A percentile compares a stretch with the other conserved stretches of the same genome.
These are phyloP conservation scores for Basipetospora chlamydospora DNA, from an alignment of 2,329 filamentous ascomycete species.

Conservation along the genomic window DNA sequence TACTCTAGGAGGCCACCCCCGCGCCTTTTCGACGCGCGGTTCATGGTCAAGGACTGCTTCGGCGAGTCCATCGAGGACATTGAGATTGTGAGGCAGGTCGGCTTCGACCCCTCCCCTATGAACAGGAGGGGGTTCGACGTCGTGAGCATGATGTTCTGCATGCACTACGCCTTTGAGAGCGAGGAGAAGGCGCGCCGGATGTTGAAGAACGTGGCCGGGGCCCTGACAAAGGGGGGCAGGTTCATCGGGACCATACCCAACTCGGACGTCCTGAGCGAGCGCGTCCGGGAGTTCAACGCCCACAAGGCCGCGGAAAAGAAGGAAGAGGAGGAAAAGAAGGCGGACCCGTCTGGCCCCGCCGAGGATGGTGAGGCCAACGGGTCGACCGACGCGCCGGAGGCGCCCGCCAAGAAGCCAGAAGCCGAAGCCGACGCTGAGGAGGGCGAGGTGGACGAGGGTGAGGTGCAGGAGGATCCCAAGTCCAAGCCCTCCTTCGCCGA, in stretches of 20 bases:
- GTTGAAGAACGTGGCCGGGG: constrained; percentile 81
- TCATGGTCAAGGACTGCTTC: constrained; percentile 86
- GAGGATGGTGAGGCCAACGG: constrained; percentile 15
- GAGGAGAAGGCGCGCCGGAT: constrained; percentile 83
- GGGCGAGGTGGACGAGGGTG: constrained; percentile 43
- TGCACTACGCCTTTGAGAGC: constrained; percentile 95
- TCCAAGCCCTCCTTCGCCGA: no score
- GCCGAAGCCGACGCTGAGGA: constrained; percentile 25
- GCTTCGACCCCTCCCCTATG: constrained; percentile 67
- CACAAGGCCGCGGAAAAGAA: constrained; percentile 27
- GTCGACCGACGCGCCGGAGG: no score
- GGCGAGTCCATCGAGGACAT: constrained; percentile 70
- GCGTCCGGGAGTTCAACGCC: constrained; percentile 63
- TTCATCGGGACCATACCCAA: constrained; percentile 97
- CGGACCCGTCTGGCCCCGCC: no score
- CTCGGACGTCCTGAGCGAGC: constrained; percentile 72
- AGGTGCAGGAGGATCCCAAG: constrained; percentile 43
- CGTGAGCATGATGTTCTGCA: constrained; percentile 98
- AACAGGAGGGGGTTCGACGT: constrained; percentile 78
- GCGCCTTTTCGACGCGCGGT: constrained; percentile 68
- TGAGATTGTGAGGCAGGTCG: constrained; percentile 69
- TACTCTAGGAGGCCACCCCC: constrained; percentile 30
- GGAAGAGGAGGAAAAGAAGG: constrained; percentile 18
- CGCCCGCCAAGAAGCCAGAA: no score
- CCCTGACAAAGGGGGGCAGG: constrained; percentile 82